Conservation (phyloP, 1,284 basidiomycete species). For the Cryptococcus depauperatus region DNA sequence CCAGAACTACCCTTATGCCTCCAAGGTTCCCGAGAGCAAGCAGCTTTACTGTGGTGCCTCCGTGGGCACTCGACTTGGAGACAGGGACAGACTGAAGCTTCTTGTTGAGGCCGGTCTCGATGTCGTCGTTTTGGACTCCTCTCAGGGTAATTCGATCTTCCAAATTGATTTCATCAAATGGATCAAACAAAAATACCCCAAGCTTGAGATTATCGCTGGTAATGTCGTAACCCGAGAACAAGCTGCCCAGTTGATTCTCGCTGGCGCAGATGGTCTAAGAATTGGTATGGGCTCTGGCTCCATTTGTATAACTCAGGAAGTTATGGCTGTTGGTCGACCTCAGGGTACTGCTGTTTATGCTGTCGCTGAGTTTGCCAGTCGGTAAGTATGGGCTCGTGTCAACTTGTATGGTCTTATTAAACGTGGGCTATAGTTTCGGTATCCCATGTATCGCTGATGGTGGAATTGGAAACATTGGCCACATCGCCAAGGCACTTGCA, state of each 20-base stretch:
- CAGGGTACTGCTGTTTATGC: constrained; percentile 95
- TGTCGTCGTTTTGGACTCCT: constrained; percentile 90
- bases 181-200: constrained; percentile 80
- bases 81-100: constrained; percentile 73
- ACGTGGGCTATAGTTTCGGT: constrained; percentile 56
- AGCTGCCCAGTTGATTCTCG: constrained; percentile 85
- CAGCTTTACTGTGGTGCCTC: constrained; percentile 98
- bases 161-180: constrained; percentile 92
- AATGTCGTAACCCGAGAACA: constrained; percentile 98
- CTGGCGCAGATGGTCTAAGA: constrained; percentile 87
- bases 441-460: constrained; percentile 98
- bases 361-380: constrained; percentile 81
- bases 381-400: constrained; percentile 13
- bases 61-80: constrained; percentile 83
- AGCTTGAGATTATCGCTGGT: constrained; percentile 87
- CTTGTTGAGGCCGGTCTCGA: constrained; percentile 93
- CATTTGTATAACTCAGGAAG: constrained; percentile 99
- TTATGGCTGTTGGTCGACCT: constrained; percentile 98
- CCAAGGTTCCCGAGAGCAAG: constrained; percentile 84
- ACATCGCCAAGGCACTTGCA: constrained; percentile 93
- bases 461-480: constrained; percentile 90
- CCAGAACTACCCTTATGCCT: constrained; percentile 91
- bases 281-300: constrained; percentile 98
- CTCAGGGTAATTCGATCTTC: constrained; percentile 90
- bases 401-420: neutral